These are phyloP conservation scores for Starmerella potacharoeniae DNA, from an alignment of 805 yeast species.

Conservation along the genomic window DNA sequence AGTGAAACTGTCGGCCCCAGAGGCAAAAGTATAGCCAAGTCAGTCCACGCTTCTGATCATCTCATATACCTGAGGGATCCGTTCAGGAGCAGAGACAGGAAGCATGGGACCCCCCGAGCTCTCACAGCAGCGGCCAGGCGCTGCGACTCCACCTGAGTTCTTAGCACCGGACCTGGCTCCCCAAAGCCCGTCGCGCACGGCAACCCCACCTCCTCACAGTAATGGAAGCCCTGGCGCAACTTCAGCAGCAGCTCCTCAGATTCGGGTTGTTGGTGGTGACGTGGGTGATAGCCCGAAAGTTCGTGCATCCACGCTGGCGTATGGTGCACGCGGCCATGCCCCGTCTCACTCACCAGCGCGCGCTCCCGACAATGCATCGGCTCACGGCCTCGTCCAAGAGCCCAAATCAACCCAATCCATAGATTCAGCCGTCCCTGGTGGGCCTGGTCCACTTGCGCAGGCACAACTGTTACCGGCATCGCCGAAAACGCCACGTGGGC, in stretches of 20 bases:
- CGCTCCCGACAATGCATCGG: neutral
- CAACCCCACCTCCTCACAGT: neutral
- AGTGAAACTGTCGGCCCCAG: neutral
- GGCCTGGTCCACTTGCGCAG: neutral
- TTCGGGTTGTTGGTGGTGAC: neutral
- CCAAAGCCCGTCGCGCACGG: neutral
- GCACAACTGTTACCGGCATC: neutral
- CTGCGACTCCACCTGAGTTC: neutral
- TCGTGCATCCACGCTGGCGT: slow-evolving; percentile 19
- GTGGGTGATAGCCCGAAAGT: slow-evolving; percentile 9
- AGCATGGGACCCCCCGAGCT: neutral
- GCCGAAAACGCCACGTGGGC: neutral
- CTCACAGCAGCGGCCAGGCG: neutral
- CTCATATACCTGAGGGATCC: neutral
- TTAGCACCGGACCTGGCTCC: neutral
- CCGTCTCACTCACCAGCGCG: neutral
- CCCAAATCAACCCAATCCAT: neutral
- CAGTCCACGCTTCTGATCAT: neutral
- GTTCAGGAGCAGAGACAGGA: neutral
- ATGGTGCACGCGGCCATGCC: slow-evolving; percentile 11
- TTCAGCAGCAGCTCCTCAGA: slow-evolving; percentile 13
- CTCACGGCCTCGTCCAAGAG: neutral
- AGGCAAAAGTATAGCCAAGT: neutral
- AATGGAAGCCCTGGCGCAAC: neutral
- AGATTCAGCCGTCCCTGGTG: neutral